These are phyloP conservation scores for Akanthomyces muscarius DNA, from an alignment of 2,329 filamentous ascomycete species.

Conservation along the genomic window DNA sequence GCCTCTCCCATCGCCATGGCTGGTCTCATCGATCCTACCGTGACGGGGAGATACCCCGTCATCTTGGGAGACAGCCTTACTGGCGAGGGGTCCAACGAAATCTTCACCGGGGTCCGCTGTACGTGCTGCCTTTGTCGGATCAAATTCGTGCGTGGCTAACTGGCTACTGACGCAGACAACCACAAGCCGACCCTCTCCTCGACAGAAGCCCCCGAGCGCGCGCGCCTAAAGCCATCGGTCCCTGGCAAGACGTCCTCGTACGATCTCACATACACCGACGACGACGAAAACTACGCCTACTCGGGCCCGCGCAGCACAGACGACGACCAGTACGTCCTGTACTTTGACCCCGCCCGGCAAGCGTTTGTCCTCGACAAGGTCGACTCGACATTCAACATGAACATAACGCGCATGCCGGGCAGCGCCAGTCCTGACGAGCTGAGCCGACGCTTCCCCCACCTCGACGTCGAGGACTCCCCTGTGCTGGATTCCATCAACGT, in stretches of 20 bases:
- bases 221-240: conserved; percentile 49
- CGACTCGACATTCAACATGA: conserved; percentile 82
- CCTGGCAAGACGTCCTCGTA: conserved; percentile 49
- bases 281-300: conserved; percentile 56
- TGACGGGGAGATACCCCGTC: conserved; percentile 58
- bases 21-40: conserved; percentile 55
- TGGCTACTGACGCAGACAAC: conserved; percentile 47
- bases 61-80: conserved; percentile 60
- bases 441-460: conserved; percentile 62
- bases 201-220: conserved; percentile 43
- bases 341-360: conserved; percentile 71
- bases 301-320: conserved; percentile 55
- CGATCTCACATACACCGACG: conserved; percentile 52
- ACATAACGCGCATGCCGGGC: conserved; percentile 66
- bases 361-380: conserved; percentile 79
- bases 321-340: conserved; percentile 59
- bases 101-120: conserved; percentile 60
- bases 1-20: conserved; percentile 24
- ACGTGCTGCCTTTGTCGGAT: conserved; percentile 26
- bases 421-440: conserved; percentile 61
- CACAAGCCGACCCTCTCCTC: conserved; percentile 54
- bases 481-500: conserved; percentile 20
- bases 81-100: conserved; percentile 52
- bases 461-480: conserved; percentile 40
- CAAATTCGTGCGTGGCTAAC: neutral